Evolutionary conservation across 1,284 basidiomycete genomes (phyloP).

Genomic region (Cutaneotrichosporon sp.): DNA sequence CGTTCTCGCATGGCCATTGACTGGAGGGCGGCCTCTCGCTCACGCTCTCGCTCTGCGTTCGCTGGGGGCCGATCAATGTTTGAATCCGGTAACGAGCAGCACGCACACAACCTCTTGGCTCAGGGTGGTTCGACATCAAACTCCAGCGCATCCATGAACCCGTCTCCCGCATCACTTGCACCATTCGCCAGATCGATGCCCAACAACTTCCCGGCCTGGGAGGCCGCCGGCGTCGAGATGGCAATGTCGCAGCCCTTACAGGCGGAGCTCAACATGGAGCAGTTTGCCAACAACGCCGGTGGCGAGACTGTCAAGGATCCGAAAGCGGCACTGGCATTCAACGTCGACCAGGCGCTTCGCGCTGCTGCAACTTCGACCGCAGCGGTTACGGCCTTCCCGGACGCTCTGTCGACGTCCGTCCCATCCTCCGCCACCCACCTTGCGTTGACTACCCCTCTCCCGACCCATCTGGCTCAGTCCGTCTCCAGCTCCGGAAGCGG

Average conservation of each 20-base stretch:
- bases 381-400: background rate
- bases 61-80: constrained; percentile 37
- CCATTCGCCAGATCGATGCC: constrained; percentile 25
- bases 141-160: constrained; percentile 52
- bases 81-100: constrained; percentile 42
- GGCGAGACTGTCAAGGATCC: constrained; percentile 1
- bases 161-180: constrained; percentile 15
- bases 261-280: constrained; percentile 22
- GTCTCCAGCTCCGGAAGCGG: constrained; percentile 6
- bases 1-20: constrained; percentile 75
- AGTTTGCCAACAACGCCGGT: constrained; percentile 10
- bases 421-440: background rate
- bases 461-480: background rate
- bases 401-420: background rate
- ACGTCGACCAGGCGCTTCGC: constrained; percentile 1
- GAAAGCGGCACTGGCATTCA: constrained; percentile 4
- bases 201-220: constrained; percentile 20
- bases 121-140: constrained; percentile 33
- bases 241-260: constrained; percentile 22
- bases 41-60: constrained; percentile 46
- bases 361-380: background rate
- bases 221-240: constrained; percentile 16
- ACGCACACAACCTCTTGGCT: constrained; percentile 50
- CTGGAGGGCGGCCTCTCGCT: constrained; percentile 51
- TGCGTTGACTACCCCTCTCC: background rate